Evolutionary conservation across 1,284 basidiomycete species (phyloP), one percentile per base, ranked within the genome.

Genomic region (Leccinum pachyderme): DNA sequence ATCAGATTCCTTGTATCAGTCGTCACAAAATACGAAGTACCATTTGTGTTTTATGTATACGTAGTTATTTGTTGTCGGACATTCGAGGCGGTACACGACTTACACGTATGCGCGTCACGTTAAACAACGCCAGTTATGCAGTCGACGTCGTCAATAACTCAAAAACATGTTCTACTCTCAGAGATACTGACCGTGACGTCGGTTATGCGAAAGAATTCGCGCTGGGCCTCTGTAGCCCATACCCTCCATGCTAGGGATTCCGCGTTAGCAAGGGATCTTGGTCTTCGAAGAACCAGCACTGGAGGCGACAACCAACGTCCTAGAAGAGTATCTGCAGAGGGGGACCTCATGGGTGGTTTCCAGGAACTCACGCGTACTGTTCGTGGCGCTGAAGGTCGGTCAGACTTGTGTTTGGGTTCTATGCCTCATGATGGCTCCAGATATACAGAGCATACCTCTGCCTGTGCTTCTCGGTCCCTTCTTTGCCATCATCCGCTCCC

Each of bases 191-290:
- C 93, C 11, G 91, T 99, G 63, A 97, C 94, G 41, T 93, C 94
- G 4, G 83, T 86, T n/a, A 97, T 99, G 93, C 91, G 96, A 71
- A 93, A 95, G 76, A 96, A 96, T 74, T 93, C 93, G 48, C 85
- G 94, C 49, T 96, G 94, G 94, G 88, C 93, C 13, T 81, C 88
- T 22, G 81, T 82, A 47, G 77, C 81, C 41, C 80, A 84, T 65
- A 79, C 81, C 47, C 77, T 84, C 62, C 79, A 77, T 58, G 72
- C 81, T 53, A 77, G 83, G 59, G 83, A 88, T 64, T 80, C 85
- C 41, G 77, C 81, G 3, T 73, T 91, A 33, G 87, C 87, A 39
- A 86, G 79, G 62, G 86, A 87, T 62, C 80, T 91, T 47, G 89
- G 89, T 33, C 77, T 92, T 46, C 77, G 89, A 52, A 80, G 87